phyloP scores from a whole-genome alignment of 352 stramenopile species.

The Pilasporangium apinafurcum region DNA sequence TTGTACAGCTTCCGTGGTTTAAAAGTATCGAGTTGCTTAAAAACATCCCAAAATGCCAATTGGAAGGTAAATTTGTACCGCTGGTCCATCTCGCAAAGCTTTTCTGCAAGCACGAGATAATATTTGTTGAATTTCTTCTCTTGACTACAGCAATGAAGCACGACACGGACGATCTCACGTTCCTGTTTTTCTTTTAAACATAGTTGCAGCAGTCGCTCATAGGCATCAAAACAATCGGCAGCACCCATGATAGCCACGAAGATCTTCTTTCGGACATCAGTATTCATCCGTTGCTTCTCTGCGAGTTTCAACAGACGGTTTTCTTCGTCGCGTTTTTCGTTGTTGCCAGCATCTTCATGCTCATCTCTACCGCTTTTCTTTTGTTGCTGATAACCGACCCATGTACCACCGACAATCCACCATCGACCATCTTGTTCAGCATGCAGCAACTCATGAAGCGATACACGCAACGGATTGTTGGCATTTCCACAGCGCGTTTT shows the following conservation, averaged over 20 bases:
- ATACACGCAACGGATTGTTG: slow-evolving; percentile 70
- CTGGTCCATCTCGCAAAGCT: slow-evolving; percentile 92
- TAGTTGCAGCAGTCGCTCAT: slow-evolving; percentile 91
- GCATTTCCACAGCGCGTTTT: slow-evolving; percentile 85
- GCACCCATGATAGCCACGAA: slow-evolving; percentile 97
- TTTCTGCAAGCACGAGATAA: slow-evolving; percentile 91
- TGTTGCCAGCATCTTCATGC: slow-evolving; percentile 4
- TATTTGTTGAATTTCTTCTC: slow-evolving; percentile 93
- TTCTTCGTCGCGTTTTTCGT: slow-evolving; percentile 23
- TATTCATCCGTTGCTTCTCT: slow-evolving; percentile 97
- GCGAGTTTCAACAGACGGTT: slow-evolving; percentile 88
- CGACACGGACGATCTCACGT: slow-evolving; percentile 92
- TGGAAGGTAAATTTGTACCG: slow-evolving; percentile 96
- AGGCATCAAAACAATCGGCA: slow-evolving; percentile 93
- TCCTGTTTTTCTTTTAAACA: slow-evolving; percentile 89
- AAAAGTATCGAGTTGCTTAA: slow-evolving; percentile 89
- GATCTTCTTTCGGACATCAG: slow-evolving; percentile 91
- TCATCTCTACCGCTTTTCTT: slow-evolving; percentile 5
- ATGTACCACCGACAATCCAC: slow-evolving; percentile 96
- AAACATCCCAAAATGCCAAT: slow-evolving; percentile 95
- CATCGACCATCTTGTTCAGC: slow-evolving; percentile 90
- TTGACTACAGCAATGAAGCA: slow-evolving; percentile 90
- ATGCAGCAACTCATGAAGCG: slow-evolving; percentile 65
- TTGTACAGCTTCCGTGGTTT: slow-evolving; percentile 88
- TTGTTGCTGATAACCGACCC: slow-evolving; percentile 73